Conservation (phyloP, 2,329 filamentous ascomycete species). For the Allantophomopsis lycopodina region DNA sequence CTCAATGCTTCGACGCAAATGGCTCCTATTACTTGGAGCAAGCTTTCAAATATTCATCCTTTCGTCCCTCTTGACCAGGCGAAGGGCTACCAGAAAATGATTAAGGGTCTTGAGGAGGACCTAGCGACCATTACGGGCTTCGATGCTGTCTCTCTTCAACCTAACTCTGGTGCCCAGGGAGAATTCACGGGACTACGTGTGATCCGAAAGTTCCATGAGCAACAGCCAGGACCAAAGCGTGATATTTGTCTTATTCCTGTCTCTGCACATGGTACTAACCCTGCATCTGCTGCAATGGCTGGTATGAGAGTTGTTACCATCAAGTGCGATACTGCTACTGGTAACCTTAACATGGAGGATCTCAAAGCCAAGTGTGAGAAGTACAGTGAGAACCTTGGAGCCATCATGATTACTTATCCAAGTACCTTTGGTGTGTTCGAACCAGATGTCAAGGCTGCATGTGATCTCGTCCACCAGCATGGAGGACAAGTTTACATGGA, state of each 20-base stretch:
- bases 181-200: slow-evolving; percentile 84
- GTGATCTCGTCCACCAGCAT: slow-evolving; percentile 70
- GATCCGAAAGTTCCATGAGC: slow-evolving; percentile 73
- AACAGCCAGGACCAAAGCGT: slow-evolving; percentile 53
- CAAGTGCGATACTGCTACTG: slow-evolving; percentile 78
- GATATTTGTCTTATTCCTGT: slow-evolving; percentile 92
- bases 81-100: slow-evolving; percentile 56
- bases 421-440: slow-evolving; percentile 94
- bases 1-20: slow-evolving; percentile 90
- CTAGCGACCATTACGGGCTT: slow-evolving; percentile 79
- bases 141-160: slow-evolving; percentile 78
- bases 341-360: slow-evolving; percentile 80
- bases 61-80: slow-evolving; percentile 53
- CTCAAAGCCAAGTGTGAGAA: slow-evolving; percentile 81
- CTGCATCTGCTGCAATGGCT: slow-evolving; percentile 87
- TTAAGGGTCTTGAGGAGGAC: slow-evolving; percentile 60
- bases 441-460: slow-evolving; percentile 74
- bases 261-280: slow-evolving; percentile 92
- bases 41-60: slow-evolving; percentile 71
- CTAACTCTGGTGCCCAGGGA: slow-evolving; percentile 91
- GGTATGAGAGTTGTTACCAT: slow-evolving; percentile 88
- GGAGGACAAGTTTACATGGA: slow-evolving; percentile 98
- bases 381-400: slow-evolving; percentile 71
- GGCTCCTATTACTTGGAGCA: slow-evolving; percentile 67
- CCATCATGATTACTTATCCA: slow-evolving; percentile 95